These are phyloP conservation scores for Asparagopsis taxiformis DNA, from an alignment of 31 red algal species.

Conservation along the genomic window DNA sequence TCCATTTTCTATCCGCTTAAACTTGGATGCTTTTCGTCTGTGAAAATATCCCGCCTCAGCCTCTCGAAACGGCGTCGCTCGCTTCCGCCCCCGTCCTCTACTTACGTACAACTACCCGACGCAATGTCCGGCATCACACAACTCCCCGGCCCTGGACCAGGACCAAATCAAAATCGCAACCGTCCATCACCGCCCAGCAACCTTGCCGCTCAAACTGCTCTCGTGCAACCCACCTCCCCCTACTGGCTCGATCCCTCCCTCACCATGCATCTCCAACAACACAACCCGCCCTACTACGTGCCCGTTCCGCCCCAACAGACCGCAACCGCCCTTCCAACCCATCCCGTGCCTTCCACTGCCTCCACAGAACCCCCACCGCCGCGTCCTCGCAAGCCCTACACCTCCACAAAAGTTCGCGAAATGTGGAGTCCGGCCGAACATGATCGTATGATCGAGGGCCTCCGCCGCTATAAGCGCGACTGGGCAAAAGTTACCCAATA, in stretches of 20 bases:
- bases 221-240: conserved; percentile 17
- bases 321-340: too few relatives aligned
- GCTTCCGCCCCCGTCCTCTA: not conserved
- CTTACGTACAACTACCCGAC: not conserved
- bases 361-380: conserved; percentile 13
- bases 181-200: not conserved
- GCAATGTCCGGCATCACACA: not conserved
- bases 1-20: not conserved
- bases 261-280: conserved; percentile 6
- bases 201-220: not conserved
- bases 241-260: conserved; percentile 12
- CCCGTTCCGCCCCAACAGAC: conserved; percentile 4
- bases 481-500: conserved; percentile 85
- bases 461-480: conserved; percentile 82
- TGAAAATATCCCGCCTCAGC: not conserved
- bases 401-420: conserved; percentile 82
- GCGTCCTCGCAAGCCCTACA: conserved; percentile 89
- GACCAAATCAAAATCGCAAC: not conserved
- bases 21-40: not conserved
- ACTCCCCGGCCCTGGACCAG: not conserved
- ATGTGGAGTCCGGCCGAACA: conserved; percentile 90
- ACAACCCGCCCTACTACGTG: conserved; percentile 14
- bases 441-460: conserved; percentile 83
- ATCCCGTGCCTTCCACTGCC: not conserved
- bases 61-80: not conserved